Percentiles rank a stretch among this genome's conserved stretches.
Evolutionary conservation across 169 alveolate genomes (phyloP).

Genomic region (Cryptosporidium tyzzeri): DNA sequence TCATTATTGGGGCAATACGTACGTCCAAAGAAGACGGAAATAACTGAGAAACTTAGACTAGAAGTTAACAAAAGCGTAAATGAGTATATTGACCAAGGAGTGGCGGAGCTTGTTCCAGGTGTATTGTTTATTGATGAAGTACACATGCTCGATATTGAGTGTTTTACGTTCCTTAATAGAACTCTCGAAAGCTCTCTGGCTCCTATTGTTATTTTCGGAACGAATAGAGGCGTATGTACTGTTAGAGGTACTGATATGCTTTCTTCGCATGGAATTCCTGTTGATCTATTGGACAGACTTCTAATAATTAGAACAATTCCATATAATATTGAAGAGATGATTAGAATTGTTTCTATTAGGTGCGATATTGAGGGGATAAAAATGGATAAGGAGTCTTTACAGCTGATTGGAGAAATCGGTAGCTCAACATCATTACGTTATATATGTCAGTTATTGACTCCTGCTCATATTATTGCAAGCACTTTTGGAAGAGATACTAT

Average conservation of each 20-base stretch:
- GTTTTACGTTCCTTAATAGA: conserved; percentile 98
- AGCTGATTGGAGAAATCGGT: conserved; percentile 96
- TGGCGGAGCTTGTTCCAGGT: conserved; percentile 99
- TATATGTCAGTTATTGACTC: conserved; percentile 95
- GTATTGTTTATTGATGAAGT: conserved; percentile 99
- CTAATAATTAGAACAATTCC: conserved; percentile 98
- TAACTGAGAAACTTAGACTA: conserved; percentile 98
- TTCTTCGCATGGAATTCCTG: conserved; percentile 99
- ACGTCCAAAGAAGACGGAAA: conserved; percentile 98
- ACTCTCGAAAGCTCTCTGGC: conserved; percentile 98
- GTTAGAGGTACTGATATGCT: conserved; percentile 98
- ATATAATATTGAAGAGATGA: conserved; percentile 92
- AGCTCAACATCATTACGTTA: conserved; percentile 95
- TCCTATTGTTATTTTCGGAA: conserved; percentile 98
- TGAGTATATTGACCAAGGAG: conserved; percentile 97
- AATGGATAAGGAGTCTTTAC: conserved; percentile 95
- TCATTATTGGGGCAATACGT: conserved; percentile 96
- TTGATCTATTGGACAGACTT: conserved; percentile 98
- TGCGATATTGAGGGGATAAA: conserved; percentile 95
- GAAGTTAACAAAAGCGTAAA: conserved; percentile 99
- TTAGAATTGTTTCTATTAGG: conserved; percentile 94
- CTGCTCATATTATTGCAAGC: conserved; percentile 95
- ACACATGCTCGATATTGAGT: conserved; percentile 99
- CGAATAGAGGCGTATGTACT: conserved; percentile 97
- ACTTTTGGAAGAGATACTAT: conserved; percentile 92